phyloP scores from a whole-genome alignment of 2,329 filamentous ascomycete genomes.

The Coniochaeta sp. region DNA sequence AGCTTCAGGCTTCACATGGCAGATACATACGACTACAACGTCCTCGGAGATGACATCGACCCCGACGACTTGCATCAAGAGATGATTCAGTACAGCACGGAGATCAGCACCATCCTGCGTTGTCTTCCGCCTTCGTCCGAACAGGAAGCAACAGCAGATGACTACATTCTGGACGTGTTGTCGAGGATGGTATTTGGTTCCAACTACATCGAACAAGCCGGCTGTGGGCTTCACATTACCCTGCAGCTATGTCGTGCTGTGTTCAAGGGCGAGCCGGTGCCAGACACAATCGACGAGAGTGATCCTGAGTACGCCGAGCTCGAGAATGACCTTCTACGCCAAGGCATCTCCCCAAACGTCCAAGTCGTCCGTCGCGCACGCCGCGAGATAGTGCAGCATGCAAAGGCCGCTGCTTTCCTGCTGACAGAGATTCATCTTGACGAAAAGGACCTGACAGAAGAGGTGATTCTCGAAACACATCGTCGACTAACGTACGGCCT shows the following conservation, averaged over 20 bases:
- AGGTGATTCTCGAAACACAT: constrained; percentile 16
- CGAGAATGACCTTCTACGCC: not conserved
- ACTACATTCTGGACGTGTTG: not conserved
- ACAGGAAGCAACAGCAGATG: not conserved
- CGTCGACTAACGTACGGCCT: constrained; percentile 11
- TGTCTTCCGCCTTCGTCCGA: not conserved
- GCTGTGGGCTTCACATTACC: not conserved
- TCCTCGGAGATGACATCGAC: not conserved
- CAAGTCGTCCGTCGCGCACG: not conserved
- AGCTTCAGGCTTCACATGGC: not conserved
- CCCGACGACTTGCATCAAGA: not conserved
- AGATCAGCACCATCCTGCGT: not conserved
- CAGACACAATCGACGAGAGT: not conserved
- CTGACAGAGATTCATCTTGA: constrained; percentile 5
- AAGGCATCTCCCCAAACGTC: not conserved
- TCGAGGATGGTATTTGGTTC: not conserved
- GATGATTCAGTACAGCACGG: not conserved
- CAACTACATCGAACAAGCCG: not conserved
- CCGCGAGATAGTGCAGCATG: not conserved
- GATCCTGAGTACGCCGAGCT: not conserved
- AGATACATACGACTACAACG: not conserved
- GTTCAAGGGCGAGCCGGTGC: not conserved
- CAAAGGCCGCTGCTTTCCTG: constrained; percentile 6
- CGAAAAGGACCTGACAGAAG: constrained; percentile 9
- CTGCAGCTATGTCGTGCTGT: not conserved